Percentiles rank a stretch among this genome's conserved stretches.
phyloP scores from a whole-genome alignment of 1,284 basidiomycete species.

The Leccinum brunneo-olivaceum region DNA sequence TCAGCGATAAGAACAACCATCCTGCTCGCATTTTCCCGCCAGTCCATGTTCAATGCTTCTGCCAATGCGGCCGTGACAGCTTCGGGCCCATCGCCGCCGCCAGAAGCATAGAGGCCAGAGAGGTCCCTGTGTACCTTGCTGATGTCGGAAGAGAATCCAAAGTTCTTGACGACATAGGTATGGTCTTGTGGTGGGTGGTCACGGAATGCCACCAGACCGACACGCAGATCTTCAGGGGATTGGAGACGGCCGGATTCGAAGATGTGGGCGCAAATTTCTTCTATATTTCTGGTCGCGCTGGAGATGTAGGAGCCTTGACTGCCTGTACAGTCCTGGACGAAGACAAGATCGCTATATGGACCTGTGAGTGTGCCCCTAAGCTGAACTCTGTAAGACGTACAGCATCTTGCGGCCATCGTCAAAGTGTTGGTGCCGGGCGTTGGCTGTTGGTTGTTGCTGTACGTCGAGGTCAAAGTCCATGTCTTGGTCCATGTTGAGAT shows the following conservation, averaged over 20 bases:
- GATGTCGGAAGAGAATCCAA: constrained; percentile 92
- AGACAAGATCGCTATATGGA: constrained; percentile 70
- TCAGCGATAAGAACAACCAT: constrained; percentile 96
- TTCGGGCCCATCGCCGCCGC: constrained; percentile 97
- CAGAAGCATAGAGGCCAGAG: constrained; percentile 82
- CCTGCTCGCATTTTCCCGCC: constrained; percentile 86
- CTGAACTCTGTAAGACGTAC: constrained; percentile 50
- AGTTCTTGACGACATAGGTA: constrained; percentile 88
- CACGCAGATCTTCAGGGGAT: constrained; percentile 79
- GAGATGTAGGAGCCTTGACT: constrained; percentile 80
- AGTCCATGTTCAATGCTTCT: constrained; percentile 84
- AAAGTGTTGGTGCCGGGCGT: constrained; percentile 25
- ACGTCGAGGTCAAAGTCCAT: constrained; percentile 55
- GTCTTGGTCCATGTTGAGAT: constrained; percentile 63
- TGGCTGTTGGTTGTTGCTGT: constrained; percentile 30
- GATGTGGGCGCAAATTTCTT: constrained; percentile 93
- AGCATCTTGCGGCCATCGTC: constrained; percentile 61
- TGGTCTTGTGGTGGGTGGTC: constrained; percentile 96
- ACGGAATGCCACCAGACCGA: constrained; percentile 86
- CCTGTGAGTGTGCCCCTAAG: constrained; percentile 10
- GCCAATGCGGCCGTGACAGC: constrained; percentile 93
- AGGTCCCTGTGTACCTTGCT: constrained; percentile 82
- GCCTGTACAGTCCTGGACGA: constrained; percentile 89
- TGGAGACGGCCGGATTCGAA: constrained; percentile 91
- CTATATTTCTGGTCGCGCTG: constrained; percentile 96